These are phyloP conservation scores for Onygenales sp. DNA, from an alignment of 2,329 filamentous ascomycete species.

Conservation along the genomic window DNA sequence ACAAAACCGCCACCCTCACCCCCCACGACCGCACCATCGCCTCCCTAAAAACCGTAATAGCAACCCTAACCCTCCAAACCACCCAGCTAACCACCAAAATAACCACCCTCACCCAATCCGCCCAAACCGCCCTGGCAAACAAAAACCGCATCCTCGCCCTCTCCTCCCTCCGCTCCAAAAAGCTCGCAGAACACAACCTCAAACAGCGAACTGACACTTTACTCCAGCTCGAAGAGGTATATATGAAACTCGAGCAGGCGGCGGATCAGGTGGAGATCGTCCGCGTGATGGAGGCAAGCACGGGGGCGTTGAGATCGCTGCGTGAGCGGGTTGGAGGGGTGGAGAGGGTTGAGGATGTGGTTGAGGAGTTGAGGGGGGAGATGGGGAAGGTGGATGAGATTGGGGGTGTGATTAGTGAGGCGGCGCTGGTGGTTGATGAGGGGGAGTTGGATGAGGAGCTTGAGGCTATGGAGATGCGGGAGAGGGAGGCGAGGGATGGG, in stretches of 20 bases:
- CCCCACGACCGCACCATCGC: conserved; percentile 75
- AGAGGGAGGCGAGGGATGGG: conserved; percentile 38
- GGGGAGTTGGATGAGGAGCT: conserved; percentile 81
- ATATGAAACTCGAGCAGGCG: conserved; percentile 75
- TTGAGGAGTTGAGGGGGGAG: conserved; percentile 67
- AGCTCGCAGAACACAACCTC: conserved; percentile 66
- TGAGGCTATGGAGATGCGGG: conserved; percentile 59
- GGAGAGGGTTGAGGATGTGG: conserved; percentile 64
- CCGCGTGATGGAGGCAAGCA: conserved; percentile 69
- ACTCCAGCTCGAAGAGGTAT: conserved; percentile 72
- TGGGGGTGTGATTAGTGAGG: conserved; percentile 63
- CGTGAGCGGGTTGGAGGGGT: conserved; percentile 70
- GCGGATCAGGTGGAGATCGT: conserved; percentile 76
- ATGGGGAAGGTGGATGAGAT: conserved; percentile 79
- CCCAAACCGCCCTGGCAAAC: conserved; percentile 58
- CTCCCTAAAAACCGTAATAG: conserved; percentile 64
- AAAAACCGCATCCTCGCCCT: conserved; percentile 70
- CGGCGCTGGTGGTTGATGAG: conserved; percentile 56
- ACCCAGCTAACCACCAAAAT: conserved; percentile 51
- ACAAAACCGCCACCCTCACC: conserved; percentile 49
- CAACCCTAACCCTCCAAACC: conserved; percentile 57
- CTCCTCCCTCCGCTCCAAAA: conserved; percentile 72
- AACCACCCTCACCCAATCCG: conserved; percentile 41
- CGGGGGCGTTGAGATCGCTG: conserved; percentile 60
- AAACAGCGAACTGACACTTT: conserved; percentile 63